Percentiles rank a stretch among this genome's conserved stretches.
Evolutionary conservation across 148 eudicot genomes (phyloP).

Genomic region (Talinum fruticosum): DNA sequence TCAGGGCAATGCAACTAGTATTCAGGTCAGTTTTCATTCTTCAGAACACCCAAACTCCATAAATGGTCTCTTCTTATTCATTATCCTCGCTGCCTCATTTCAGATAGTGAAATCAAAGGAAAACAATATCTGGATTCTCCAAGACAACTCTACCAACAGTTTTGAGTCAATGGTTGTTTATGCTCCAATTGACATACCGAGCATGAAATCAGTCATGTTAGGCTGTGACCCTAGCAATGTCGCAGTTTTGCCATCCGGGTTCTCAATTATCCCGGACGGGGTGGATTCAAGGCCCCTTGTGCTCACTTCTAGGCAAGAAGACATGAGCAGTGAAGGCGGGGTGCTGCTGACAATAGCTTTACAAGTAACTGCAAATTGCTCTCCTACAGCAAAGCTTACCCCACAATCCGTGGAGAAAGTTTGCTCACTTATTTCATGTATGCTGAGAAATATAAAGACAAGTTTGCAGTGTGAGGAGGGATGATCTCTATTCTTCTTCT

Average conservation of each 20-base stretch:
- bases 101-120: conserved; percentile 67
- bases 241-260: conserved; percentile 72
- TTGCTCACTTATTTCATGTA: conserved; percentile 58
- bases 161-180: conserved; percentile 75
- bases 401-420: conserved; percentile 68
- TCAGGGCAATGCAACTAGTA: conserved; percentile 66
- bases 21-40: conserved; percentile 52
- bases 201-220: conserved; percentile 76
- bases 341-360: conserved; percentile 77
- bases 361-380: conserved; percentile 63
- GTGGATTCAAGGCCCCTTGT: conserved; percentile 71
- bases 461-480: conserved; percentile 82
- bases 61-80: background rate
- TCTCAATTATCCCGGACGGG: conserved; percentile 84
- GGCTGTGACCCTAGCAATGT: conserved; percentile 82
- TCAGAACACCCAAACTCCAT: background rate
- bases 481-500: conserved; percentile 18
- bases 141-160: conserved; percentile 72
- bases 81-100: conserved; percentile 1
- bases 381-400: conserved; percentile 54
- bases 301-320: conserved; percentile 60
- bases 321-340: conserved; percentile 66
- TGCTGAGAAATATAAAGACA: conserved; percentile 58
- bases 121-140: conserved; percentile 58
- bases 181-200: conserved; percentile 65